Evolutionary conservation across 78 protist species (phyloP).

Genomic region (Monosiga brevicollis): DNA sequence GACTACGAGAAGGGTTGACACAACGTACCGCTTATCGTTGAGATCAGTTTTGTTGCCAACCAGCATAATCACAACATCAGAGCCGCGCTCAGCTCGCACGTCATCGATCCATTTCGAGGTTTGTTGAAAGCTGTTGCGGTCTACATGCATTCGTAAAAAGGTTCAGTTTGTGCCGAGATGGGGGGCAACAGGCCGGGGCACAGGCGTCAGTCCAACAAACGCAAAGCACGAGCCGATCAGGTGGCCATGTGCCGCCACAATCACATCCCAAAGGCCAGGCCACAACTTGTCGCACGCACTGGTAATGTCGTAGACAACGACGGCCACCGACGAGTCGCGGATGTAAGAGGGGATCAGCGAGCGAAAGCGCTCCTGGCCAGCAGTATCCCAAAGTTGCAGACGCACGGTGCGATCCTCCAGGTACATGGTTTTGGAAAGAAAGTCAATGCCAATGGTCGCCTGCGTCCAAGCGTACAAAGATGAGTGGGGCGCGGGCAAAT

Average conservation of each 20-base stretch:
- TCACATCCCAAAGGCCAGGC: not conserved
- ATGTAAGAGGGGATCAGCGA: constrained; percentile 93
- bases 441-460: constrained; percentile 97
- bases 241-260: too few species aligned
- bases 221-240: not conserved
- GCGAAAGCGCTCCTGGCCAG: constrained; percentile 74
- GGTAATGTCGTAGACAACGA: constrained; percentile 94
- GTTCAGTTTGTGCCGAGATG: not conserved
- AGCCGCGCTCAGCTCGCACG: constrained; percentile 83
- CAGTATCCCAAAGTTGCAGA: constrained; percentile 98
- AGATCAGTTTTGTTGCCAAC: constrained; percentile 95
- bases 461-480: too few species aligned
- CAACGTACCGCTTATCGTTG: constrained; percentile 61
- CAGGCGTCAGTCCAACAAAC: not conserved
- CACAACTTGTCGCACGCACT: constrained; percentile 50
- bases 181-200: not conserved
- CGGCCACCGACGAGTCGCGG: constrained; percentile 92
- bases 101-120: constrained; percentile 87
- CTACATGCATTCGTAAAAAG: constrained; percentile 42
- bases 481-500: too few species aligned
- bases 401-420: constrained; percentile 87
- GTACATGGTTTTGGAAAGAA: constrained; percentile 88
- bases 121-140: constrained; percentile 62
- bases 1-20: too few species aligned
- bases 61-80: constrained; percentile 82